Percentiles rank a stretch among this genome's conserved stretches.
Evolutionary conservation across 2,329 filamentous ascomycete genomes (phyloP).

Genomic region (Aspergillus ibericus): DNA sequence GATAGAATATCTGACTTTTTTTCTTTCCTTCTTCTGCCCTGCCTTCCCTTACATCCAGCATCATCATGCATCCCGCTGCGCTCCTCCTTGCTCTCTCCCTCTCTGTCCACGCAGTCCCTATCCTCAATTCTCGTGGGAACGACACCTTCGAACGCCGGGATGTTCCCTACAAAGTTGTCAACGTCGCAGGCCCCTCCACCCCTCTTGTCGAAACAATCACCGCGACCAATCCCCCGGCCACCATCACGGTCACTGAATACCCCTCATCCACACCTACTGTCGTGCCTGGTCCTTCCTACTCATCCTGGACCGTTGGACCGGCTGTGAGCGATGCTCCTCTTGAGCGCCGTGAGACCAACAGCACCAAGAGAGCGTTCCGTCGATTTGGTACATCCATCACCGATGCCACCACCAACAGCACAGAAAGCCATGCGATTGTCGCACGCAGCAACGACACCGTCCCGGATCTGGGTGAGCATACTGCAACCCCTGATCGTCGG

Average conservation of each 20-base stretch:
- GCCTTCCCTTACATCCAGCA: conserved; percentile 3
- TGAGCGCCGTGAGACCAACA: conserved; percentile 6
- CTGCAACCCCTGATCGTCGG: background rate
- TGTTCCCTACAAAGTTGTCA: conserved; percentile 31
- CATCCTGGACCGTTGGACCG: background rate
- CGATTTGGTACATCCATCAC: background rate
- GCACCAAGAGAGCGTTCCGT: background rate
- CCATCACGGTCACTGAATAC: conserved; percentile 23
- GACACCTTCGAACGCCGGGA: conserved; percentile 28
- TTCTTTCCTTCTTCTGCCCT: background rate
- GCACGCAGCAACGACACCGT: conserved; percentile 5
- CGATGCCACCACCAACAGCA: conserved; percentile 5
- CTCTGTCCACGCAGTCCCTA: conserved; percentile 30
- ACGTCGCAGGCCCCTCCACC: conserved; percentile 29
- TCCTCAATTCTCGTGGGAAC: conserved; percentile 21
- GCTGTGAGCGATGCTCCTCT: background rate
- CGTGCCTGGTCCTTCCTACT: conserved; percentile 19
- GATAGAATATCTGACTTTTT: background rate
- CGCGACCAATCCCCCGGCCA: conserved; percentile 18
- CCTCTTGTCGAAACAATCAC: conserved; percentile 20
- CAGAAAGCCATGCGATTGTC: background rate
- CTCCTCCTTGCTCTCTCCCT: conserved; percentile 30
- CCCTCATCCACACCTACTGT: conserved; percentile 22
- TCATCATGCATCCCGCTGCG: conserved; percentile 32
- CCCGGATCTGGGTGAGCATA: background rate